These are phyloP conservation scores for Chaetomiaceae sp. DNA, from an alignment of 2,329 filamentous ascomycete species.

Conservation along the genomic window DNA sequence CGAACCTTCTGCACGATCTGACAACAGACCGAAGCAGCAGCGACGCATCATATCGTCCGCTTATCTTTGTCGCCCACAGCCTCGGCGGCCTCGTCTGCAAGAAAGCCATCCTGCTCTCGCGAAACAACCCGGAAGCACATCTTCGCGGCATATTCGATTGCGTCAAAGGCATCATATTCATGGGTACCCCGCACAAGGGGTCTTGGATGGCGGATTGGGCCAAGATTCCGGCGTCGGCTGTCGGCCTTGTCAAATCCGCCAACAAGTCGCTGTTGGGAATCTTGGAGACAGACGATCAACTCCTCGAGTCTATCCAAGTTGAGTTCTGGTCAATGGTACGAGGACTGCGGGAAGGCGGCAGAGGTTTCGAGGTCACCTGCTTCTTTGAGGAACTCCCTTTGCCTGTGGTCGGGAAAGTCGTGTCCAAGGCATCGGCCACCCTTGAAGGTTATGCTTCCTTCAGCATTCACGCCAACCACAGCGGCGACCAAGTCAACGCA, in stretches of 20 bases:
- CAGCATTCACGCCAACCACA: constrained; percentile 29
- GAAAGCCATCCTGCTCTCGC: constrained; percentile 33
- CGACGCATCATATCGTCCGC: constrained; percentile 25
- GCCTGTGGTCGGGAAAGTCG: constrained; percentile 24
- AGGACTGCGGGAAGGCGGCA: constrained; percentile 15
- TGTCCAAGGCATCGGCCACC: constrained; percentile 31
- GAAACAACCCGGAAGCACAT: constrained; percentile 30
- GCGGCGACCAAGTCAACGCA: no score
- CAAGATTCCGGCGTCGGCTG: constrained; percentile 25
- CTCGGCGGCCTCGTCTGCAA: constrained; percentile 39
- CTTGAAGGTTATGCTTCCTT: constrained; percentile 29
- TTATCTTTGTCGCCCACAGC: constrained; percentile 38
- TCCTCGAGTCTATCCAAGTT: constrained; percentile 26
- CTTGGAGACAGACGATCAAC: constrained; percentile 28
- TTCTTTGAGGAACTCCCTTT: constrained; percentile 36
- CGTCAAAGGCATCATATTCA: constrained; percentile 32
- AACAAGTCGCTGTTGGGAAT: constrained; percentile 31
- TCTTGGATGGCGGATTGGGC: constrained; percentile 35
- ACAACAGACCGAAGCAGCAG: constrained; percentile 22
- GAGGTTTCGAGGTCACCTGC: constrained; percentile 30
- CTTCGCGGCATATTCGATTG: constrained; percentile 29
- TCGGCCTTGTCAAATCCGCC: constrained; percentile 32
- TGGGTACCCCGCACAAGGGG: constrained; percentile 38
- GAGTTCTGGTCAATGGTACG: constrained; percentile 30
- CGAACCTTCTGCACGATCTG: constrained; percentile 31